phyloP scores from a whole-genome alignment of 768 basidiomycete species.

The Mycena indigotica region DNA sequence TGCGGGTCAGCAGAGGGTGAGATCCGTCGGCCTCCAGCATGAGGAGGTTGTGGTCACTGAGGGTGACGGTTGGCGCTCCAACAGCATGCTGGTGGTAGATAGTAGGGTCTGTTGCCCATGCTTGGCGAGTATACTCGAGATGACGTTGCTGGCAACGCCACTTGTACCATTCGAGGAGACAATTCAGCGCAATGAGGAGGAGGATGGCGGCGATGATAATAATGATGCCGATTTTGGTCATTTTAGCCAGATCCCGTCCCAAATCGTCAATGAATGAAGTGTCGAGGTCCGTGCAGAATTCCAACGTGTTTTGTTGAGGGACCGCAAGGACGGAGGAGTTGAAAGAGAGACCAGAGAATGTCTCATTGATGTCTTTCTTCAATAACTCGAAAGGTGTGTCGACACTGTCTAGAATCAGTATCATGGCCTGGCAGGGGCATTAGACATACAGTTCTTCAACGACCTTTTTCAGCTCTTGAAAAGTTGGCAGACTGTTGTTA shows the following conservation, averaged over 20 bases:
- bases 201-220: constrained; percentile 74
- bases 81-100: constrained; percentile 44
- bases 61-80: constrained; percentile 52
- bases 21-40: constrained; percentile 67
- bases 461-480: constrained; percentile 70
- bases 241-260: constrained; percentile 73
- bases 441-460: constrained; percentile 68
- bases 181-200: constrained; percentile 72
- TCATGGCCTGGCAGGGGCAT: too few species aligned
- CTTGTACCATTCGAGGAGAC: constrained; percentile 84
- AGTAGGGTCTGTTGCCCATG: constrained; percentile 76
- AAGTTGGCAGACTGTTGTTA: constrained; percentile 78
- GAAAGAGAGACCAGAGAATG: constrained; percentile 73
- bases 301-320: constrained; percentile 65
- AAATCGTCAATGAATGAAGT: constrained; percentile 85
- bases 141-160: constrained; percentile 74
- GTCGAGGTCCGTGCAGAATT: constrained; percentile 81
- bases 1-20: constrained; percentile 74
- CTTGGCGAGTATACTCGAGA: constrained; percentile 70
- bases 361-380: constrained; percentile 88
- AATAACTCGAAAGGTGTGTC: constrained; percentile 86
- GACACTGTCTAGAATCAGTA: constrained; percentile 47
- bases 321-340: constrained; percentile 75
- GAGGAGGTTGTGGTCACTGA: constrained; percentile 78
- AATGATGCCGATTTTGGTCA: constrained; percentile 77